Evolutionary conservation across 176 grass and related monocot species (phyloP), one percentile per base, ranked within the genome.

Genomic region (Oryza australiensis): DNA sequence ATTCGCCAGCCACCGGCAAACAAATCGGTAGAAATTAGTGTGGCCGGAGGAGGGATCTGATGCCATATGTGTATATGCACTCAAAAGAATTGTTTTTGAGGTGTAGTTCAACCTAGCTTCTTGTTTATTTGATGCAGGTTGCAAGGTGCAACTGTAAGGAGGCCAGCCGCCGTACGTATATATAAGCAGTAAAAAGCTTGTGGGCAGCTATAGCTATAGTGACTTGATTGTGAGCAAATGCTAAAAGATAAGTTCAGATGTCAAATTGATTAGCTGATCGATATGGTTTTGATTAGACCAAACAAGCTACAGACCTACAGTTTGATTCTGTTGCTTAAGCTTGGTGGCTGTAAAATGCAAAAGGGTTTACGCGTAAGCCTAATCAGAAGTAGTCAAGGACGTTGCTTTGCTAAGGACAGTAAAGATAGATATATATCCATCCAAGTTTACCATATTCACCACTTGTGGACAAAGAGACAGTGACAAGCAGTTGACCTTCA

Each of bases 11-110:
- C 77, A 79, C 71, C 74, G 75, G 9, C 75, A 24, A 64, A 83
- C 9, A 76, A 87, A 88, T 5, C 74, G 86, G 71, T 86, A 83
- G 41, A 88, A 86, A 55, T 55, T 55, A 7, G 81, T 20, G 5
- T 87, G 62, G 24, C 85, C 88, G 85, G 72, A 88, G 70, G 88
- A 85, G 66, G 74, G 60, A 65, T 82, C 87, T 45, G 78, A 82
- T 40, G 71, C 72, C 90, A 93, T 90, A 12, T 74, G 37, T 83
- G 83, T 35, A 74, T 29, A 27, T 69, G 11, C 20, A 18, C 8
- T 23, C 49, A 63, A 80, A 51, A 12, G 63, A 70, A n/a, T 84
- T 64, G 5, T 51, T 28, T 28, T 62, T 70, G 38, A 12, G 49
- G 26, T 74, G 55, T 15, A 14, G 66, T 71, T 77, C 77, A 34